Base-by-base conservation (phyloP, 768 basidiomycete species). In the Leccinum incarnatum region DNA sequence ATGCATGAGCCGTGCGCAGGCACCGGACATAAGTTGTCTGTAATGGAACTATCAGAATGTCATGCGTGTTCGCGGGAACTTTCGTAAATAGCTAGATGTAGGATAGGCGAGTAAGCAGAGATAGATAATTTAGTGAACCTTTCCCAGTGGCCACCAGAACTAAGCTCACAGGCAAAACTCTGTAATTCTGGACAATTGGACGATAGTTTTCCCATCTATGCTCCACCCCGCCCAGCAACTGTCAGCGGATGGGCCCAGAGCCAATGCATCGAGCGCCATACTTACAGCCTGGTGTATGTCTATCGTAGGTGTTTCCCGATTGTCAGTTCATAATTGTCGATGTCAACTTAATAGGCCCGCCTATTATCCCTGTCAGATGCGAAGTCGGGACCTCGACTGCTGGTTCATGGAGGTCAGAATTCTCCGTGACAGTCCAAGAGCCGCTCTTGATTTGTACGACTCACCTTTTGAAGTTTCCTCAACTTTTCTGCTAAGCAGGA, bases 1-100 rank as follows among this genome's bases (percentile, higher is more conserved):
- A 63, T 68, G 53, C 47, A 56, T 54, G 59, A 60, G 55, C 51
- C 52, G 51, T 61, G 54, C 52, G 36, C 63, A 74, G 72, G 68
- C 57, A 72, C 70, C 54, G 30, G 68, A 30, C 51, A 48, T 42
- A 51, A 19, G n/a, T 55, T 32, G 46, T 54, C 25, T 34, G 47
- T 34, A 19, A 40, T 59, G 62, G 46, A 62, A 58, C 55, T 54
- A 51, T 45, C 53, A 56, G 30, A 52, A 40, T 12, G 30, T 58
- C 63, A 65, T 62, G 59, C 55, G 66, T 61, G 51, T 60, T 51
- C 62, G 55, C 59, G 60, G 60, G 57, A 58, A 51, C n/a, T 54
- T 50, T 62, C 48, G 53, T 55, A 57, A 60, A 65, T 56, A 52
- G 40, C 50, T 59, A 46, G 36, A 57, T 23, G 53, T 61, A 48